A percentile compares a stretch with the other conserved stretches of the same genome.
phyloP scores from a whole-genome alignment of 495 filamentous ascomycete genomes.

The Usnea hakonensis region DNA sequence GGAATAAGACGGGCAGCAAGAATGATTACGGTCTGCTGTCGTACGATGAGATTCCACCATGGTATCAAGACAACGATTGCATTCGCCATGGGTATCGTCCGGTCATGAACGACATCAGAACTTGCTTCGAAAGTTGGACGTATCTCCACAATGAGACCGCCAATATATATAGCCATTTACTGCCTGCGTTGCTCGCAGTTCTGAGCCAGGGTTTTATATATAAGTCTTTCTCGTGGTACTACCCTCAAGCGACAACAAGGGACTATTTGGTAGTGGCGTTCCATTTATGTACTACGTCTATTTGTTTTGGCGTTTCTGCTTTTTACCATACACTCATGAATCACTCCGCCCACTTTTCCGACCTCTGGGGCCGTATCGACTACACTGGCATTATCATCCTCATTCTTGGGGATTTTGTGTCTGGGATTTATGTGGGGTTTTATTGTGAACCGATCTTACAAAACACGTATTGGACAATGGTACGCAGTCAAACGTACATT shows the following conservation, averaged over 20 bases:
- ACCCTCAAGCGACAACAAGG: too few species aligned
- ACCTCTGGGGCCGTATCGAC: conserved; percentile 42
- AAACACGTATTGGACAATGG: conserved; percentile 41
- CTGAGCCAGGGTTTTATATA: conserved; percentile 11
- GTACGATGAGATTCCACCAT: conserved; percentile 26
- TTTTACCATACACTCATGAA: too few species aligned
- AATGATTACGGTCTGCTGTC: neutral
- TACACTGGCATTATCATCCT: conserved; percentile 42
- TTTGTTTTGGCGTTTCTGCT: too few species aligned
- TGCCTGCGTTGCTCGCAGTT: conserved; percentile 27
- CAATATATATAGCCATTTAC: conserved; percentile 38
- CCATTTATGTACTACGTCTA: too few species aligned
- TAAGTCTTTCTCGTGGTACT: too few species aligned
- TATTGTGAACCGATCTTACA: conserved; percentile 39
- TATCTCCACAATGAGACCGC: conserved; percentile 42
- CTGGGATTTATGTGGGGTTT: conserved; percentile 44
- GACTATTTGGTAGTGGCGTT: too few species aligned
- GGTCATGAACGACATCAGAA: conserved; percentile 24
- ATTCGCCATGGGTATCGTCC: conserved; percentile 35
- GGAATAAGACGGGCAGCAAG: too few species aligned
- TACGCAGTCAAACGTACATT: too few species aligned
- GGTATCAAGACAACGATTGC: conserved; percentile 34
- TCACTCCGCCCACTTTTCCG: too few species aligned
- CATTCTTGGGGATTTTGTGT: conserved; percentile 41
- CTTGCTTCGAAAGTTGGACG: conserved; percentile 27